These are phyloP conservation scores for Rhizopogon vinicolor DNA, from an alignment of 768 basidiomycete genomes.

Conservation along the genomic window DNA sequence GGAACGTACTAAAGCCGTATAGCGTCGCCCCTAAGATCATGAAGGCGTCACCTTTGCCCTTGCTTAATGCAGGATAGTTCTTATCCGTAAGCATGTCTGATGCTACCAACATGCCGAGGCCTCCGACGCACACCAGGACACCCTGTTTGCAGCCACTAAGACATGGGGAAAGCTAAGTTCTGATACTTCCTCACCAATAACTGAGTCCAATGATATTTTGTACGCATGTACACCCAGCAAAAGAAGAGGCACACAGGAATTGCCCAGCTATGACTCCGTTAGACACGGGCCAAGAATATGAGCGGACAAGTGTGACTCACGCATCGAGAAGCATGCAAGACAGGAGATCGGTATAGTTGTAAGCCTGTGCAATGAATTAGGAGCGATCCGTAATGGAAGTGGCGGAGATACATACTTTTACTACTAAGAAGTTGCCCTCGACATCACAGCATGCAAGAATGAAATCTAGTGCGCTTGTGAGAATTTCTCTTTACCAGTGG, in stretches of 20 bases:
- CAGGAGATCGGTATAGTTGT: conserved; percentile 80
- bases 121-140: conserved; percentile 64
- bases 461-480: conserved; percentile 46
- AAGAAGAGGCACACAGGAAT: conserved; percentile 85
- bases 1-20: conserved; percentile 75
- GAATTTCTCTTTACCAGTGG: not conserved
- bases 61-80: conserved; percentile 58
- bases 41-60: conserved; percentile 78
- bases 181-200: conserved; percentile 47
- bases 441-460: conserved; percentile 79
- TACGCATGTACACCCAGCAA: conserved; percentile 79
- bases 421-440: conserved; percentile 83
- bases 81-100: conserved; percentile 78
- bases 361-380: conserved; percentile 44
- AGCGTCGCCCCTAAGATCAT: conserved; percentile 85
- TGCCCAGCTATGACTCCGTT: conserved; percentile 57
- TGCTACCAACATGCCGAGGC: conserved; percentile 74
- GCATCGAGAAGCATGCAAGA: conserved; percentile 93
- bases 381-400: not conserved
- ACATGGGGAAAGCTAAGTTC: not conserved
- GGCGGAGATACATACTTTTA: conserved; percentile 43
- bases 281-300: not conserved
- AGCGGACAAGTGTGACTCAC: conserved; percentile 32
- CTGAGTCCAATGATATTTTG: conserved; percentile 81
- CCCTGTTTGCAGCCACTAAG: conserved; percentile 41